phyloP scores from a whole-genome alignment of 495 filamentous ascomycete genomes.

The Talaromyces adpressus region DNA sequence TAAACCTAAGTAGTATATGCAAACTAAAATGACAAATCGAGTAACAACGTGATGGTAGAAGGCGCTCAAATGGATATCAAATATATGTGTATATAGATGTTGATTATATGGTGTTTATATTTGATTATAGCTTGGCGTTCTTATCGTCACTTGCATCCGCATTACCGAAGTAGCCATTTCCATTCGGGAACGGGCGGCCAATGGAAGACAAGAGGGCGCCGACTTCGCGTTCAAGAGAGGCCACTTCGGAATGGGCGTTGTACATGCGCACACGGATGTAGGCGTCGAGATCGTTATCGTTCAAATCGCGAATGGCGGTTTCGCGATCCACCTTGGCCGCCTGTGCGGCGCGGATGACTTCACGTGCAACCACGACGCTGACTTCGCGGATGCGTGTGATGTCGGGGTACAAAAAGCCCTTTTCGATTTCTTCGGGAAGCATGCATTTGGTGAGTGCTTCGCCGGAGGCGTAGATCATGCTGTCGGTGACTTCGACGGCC shows the following conservation, averaged over 20 bases:
- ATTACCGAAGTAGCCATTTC: conserved; percentile 17
- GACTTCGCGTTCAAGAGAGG: conserved; percentile 49
- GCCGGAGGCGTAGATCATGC: conserved; percentile 89
- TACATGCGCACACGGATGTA: conserved; percentile 82
- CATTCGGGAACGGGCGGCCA: conserved; percentile 22
- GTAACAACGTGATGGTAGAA: neutral
- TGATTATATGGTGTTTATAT: conserved; percentile 1
- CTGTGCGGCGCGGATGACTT: conserved; percentile 90
- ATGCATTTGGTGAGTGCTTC: conserved; percentile 72
- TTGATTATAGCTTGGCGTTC: conserved; percentile 35
- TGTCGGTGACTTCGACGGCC: conserved; percentile 80
- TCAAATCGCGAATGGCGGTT: conserved; percentile 58
- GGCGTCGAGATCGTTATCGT: conserved; percentile 65
- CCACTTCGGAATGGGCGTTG: conserved; percentile 61
- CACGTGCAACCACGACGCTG: conserved; percentile 76
- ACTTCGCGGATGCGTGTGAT: conserved; percentile 88
- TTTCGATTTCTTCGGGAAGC: conserved; percentile 69
- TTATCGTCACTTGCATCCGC: conserved; percentile 24
- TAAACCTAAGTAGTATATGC: neutral
- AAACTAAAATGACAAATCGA: neutral
- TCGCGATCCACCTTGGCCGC: conserved; percentile 78
- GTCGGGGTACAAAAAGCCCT: conserved; percentile 87
- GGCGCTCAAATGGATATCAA: neutral
- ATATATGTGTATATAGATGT: neutral
- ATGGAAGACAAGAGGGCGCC: conserved; percentile 38